A percentile compares a stretch with the other conserved stretches of the same genome.
Conservation (phyloP, 306 rosid species). For the Lotus japonicus region DNA sequence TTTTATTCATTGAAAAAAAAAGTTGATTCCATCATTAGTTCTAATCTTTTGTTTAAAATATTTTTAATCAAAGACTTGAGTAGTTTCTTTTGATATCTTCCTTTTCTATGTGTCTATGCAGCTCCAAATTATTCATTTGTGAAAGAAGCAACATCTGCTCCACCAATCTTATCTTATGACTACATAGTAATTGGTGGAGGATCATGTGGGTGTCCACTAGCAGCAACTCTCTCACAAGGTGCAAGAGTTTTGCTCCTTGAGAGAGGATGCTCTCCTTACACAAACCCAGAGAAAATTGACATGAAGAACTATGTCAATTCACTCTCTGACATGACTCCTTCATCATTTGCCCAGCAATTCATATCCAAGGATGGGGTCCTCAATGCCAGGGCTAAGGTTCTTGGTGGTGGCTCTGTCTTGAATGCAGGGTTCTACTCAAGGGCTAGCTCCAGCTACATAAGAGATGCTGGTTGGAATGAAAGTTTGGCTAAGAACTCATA, state of each 20-base stretch:
- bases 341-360: conserved; percentile 60
- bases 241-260: conserved; percentile 56
- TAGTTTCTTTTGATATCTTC: background rate
- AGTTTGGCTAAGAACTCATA: conserved; percentile 37
- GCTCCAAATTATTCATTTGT: conserved; percentile 37
- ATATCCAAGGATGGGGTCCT: conserved; percentile 53
- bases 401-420: conserved; percentile 64
- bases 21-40: background rate
- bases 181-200: conserved; percentile 82
- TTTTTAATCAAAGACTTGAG: background rate
- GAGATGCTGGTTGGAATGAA: conserved; percentile 43
- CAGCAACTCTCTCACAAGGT: conserved; percentile 65
- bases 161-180: conserved; percentile 34
- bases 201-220: conserved; percentile 77
- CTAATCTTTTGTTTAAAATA: background rate
- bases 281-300: conserved; percentile 37
- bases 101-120: conserved; percentile 14
- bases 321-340: conserved; percentile 40
- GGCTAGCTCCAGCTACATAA: conserved; percentile 33
- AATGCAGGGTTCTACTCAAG: conserved; percentile 66
- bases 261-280: conserved; percentile 73
- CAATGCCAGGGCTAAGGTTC: conserved; percentile 44
- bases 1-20: too few relatives aligned
- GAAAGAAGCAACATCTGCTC: conserved; percentile 52
- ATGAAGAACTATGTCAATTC: conserved; percentile 26